Conservation (phyloP, 2,329 filamentous ascomycete genomes). For the Aspergillus sp. region DNA sequence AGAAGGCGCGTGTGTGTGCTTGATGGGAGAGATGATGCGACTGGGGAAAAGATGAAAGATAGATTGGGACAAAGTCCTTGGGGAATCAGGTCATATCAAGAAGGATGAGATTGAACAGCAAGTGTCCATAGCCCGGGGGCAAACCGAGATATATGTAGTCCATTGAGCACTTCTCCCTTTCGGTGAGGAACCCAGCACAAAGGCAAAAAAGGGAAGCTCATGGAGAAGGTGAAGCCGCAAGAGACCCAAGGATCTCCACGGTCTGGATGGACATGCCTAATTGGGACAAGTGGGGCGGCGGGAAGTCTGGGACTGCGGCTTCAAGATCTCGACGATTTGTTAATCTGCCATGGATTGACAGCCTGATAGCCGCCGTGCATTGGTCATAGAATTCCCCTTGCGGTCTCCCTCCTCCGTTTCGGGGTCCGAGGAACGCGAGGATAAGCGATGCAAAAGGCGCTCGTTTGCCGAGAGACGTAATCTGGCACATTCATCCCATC, state of each 20-base stretch:
- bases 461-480: too few relatives aligned
- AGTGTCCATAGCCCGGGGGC: background rate
- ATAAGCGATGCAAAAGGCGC: background rate
- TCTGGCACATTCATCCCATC: too few relatives aligned
- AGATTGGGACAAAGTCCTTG: background rate
- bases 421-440: slow-evolving; percentile 7
- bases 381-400: background rate
- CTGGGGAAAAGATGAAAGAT: background rate
- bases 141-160: background rate
- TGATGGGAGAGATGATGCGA: background rate
- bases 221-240: background rate
- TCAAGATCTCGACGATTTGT: background rate
- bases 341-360: background rate
- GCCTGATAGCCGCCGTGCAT: background rate
- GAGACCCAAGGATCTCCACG: slow-evolving; percentile 2
- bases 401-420: background rate
- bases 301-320: background rate
- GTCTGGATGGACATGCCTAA: slow-evolving; percentile 33
- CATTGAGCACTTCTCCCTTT: background rate
- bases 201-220: background rate
- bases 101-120: background rate
- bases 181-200: background rate
- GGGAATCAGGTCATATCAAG: background rate
- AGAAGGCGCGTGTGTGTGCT: background rate
- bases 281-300: slow-evolving; percentile 21